Conservation (phyloP, 176 grass and related monocot species). For the Carex cristatella region DNA sequence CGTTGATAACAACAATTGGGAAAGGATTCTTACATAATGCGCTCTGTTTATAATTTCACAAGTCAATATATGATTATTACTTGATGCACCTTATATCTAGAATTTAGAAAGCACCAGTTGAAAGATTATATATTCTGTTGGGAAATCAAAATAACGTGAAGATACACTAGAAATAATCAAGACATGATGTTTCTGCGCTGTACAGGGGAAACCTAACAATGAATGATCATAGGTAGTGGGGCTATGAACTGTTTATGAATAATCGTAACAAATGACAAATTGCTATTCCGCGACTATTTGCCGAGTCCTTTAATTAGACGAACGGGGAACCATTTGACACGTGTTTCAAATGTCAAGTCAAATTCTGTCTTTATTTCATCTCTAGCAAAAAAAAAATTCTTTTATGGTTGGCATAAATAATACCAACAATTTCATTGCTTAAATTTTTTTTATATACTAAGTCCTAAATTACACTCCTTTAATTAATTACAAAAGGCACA, state of each 20-base stretch:
- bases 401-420: too few relatives aligned
- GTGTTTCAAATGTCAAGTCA: neutral
- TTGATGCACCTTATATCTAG: conserved; percentile 5
- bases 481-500: too few relatives aligned
- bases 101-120: neutral
- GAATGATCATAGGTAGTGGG: conserved; percentile 1
- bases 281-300: neutral
- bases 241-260: neutral
- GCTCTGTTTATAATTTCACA: neutral
- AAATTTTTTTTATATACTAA: too few relatives aligned
- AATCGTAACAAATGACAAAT: neutral
- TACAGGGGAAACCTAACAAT: neutral
- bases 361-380: conserved; percentile 8
- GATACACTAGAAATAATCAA: neutral
- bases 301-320: neutral
- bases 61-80: neutral
- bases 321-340: neutral
- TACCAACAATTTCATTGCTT: too few relatives aligned
- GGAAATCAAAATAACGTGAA: neutral
- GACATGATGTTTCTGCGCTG: conserved; percentile 11
- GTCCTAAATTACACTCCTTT: too few relatives aligned
- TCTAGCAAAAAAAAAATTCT: neutral
- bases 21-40: neutral
- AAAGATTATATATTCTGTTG: neutral
- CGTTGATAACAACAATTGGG: neutral